A percentile compares a stretch with the other conserved stretches of the same genome.
phyloP scores from a whole-genome alignment of 768 basidiomycete species.

The Steccherinum ochraceum region DNA sequence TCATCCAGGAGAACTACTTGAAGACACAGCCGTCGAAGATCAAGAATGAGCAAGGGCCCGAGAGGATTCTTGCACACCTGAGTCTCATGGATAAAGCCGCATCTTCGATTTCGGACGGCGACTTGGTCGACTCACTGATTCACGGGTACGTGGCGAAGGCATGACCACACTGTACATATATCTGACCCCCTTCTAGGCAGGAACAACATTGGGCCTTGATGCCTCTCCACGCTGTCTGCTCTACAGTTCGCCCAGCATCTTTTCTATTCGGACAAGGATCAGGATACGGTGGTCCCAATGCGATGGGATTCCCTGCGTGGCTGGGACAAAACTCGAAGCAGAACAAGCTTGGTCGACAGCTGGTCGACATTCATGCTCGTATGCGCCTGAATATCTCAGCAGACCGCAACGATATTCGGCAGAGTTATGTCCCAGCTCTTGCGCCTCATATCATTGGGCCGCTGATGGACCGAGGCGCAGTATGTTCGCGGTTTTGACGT shows the following conservation, averaged over 20 bases:
- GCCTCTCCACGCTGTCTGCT: conserved; percentile 89
- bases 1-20: conserved; percentile 98
- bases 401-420: conserved; percentile 83
- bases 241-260: conserved; percentile 84
- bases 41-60: conserved; percentile 54
- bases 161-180: background rate
- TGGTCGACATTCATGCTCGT: conserved; percentile 87
- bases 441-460: conserved; percentile 78
- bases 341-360: conserved; percentile 68
- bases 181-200: conserved; percentile 52
- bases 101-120: conserved; percentile 90
- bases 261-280: conserved; percentile 69
- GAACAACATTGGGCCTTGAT: conserved; percentile 96
- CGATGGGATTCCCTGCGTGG: conserved; percentile 89
- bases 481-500: too few species aligned
- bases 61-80: conserved; percentile 64
- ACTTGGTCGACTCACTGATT: conserved; percentile 88
- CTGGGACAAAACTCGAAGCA: conserved; percentile 97
- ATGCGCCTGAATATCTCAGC: conserved; percentile 95
- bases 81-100: conserved; percentile 84
- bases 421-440: conserved; percentile 87
- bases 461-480: conserved; percentile 64
- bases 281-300: conserved; percentile 59
- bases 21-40: conserved; percentile 69
- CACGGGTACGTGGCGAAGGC: conserved; percentile 83